Base-by-base conservation (phyloP, 1,139 yeast species). In the Pichia sp. region DNA sequence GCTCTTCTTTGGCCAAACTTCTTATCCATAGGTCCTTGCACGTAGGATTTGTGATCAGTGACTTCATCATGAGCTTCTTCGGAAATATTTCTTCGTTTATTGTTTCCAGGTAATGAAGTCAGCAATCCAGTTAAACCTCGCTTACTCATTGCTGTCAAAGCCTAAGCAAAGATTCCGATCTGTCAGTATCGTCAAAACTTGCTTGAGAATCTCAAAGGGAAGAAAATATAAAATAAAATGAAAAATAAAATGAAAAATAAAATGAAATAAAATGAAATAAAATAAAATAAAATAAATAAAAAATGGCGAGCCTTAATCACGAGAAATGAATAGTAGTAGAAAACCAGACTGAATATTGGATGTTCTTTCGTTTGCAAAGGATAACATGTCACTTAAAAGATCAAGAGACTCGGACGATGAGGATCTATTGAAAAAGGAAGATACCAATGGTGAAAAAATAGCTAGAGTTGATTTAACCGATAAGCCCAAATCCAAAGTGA, bases 1-100 rank as follows among this genome's bases (percentile, higher is more conserved):
- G 72, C 75, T 29, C 67, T 48, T 26, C 71, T 51, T 53, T 71
- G 75, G 4, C 75, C 75, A 45, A 64, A 60, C 6, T 57, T 50
- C 2, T 64, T 64, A 49, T 71, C 73, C 28, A 70, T 16, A 0
- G 67, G 67, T 1, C 67, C 69, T 27, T 53, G 57, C 16, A 54
- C 54, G 37, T 54, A 49, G 23, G 23, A 16, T 16, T 16, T 16
- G 23, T 16, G 23, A 16, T 16, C 23, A 16, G 23, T 16, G 23
- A 16, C 23, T 11, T 7, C 35, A 5, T 32, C 26, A 3, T 27
- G 26, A 5, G 16, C 28, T 16, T 37, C 31, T 3, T n/a, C 9
- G 9, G 23, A 16, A 16, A 16, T 16, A 16, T 16, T 27, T 27
- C 35, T 42, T 16, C 9, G 23, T 26, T 28, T 38, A 26, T 37